Base-by-base conservation (phyloP, 768 basidiomycete genomes). In the Dendrothele bispora region DNA sequence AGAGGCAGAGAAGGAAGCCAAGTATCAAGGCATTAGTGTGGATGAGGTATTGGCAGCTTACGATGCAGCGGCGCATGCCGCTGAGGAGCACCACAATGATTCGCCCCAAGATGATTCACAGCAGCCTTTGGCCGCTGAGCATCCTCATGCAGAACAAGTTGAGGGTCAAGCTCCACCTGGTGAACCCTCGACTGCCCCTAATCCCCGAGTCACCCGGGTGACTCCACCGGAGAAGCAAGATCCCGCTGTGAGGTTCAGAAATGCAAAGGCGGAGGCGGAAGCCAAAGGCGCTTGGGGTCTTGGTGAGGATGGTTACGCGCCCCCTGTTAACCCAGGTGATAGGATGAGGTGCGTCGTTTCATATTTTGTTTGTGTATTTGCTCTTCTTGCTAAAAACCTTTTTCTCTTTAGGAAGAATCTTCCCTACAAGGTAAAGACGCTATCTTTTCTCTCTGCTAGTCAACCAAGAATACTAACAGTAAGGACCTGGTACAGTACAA, bases 1-100 rank as follows among this genome's bases (percentile, higher is more conserved):
- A 54, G 95, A 98, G 67, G 88, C 86, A 20, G 84, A 87, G 58
- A 81, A 84, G 21, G 92, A 94, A 66, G 88, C 92, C 10, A 74
- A 75, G 60, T 97, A 73, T 66, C 88, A 93, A 61, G 93, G 95
- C 21, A 79, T 95, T 41, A 67, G 80, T 7, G 80, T 91, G 41
- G 81, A 89, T 41, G 86, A 92, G 61, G 85, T 79, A 20, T 58
- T 86, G 37, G 66, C 62, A 20, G 65, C 75, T 40, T 83, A 86
- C 52, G 72, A 84, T 46, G 51, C 28, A 43, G 54, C 18, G 42
- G 46, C 24, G 29, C 49, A 30, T 25, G 44, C 49, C 27, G 28
- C 32, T 22, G 57, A 43, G 34, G 55, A 61, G 24, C 47, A 52
- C n/a, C 46, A 46, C 18, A 46, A 38, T 32, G 47, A 51, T 10